Percentiles rank a stretch among this genome's conserved stretches.
phyloP scores from a whole-genome alignment of 139 green algal genomes.

The Chlamydomonas urium region DNA sequence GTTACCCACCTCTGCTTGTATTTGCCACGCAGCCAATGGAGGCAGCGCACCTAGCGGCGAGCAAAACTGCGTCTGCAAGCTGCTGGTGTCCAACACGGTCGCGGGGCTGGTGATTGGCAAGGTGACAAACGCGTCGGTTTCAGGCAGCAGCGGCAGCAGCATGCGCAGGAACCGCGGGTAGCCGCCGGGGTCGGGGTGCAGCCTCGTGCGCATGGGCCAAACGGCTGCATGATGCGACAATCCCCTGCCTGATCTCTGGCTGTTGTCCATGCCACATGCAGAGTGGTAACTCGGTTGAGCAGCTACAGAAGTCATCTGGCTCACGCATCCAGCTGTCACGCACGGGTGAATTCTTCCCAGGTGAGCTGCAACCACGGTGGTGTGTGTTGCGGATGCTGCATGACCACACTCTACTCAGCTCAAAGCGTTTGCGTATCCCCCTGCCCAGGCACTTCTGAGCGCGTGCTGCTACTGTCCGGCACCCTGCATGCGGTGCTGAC shows the following conservation, averaged over 20 bases:
- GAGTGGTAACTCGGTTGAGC: constrained; percentile 43
- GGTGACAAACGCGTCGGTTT: too few species aligned
- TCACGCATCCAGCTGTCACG: constrained; percentile 57
- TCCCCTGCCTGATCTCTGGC: background rate
- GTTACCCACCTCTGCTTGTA: too few species aligned
- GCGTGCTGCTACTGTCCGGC: constrained; percentile 69
- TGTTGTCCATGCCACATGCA: background rate
- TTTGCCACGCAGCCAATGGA: too few species aligned
- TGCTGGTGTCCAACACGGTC: constrained; percentile 58
- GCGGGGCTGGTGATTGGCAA: constrained; percentile 59
- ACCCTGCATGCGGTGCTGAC: constrained; percentile 59
- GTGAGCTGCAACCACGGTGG: constrained; percentile 4
- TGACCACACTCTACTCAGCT: too few species aligned
- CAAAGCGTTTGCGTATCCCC: background rate
- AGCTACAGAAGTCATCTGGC: constrained; percentile 54
- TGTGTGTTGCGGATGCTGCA: background rate
- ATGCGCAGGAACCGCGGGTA: too few species aligned
- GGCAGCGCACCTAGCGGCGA: too few species aligned
- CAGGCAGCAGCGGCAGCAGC: too few species aligned
- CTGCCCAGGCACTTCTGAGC: constrained; percentile 81
- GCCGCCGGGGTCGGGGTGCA: constrained; percentile 3
- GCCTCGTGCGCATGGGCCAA: background rate
- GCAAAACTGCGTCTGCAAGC: too few species aligned
- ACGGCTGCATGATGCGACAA: background rate
- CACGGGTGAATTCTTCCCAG: constrained; percentile 60